Evolutionary conservation across 306 rosid species (phyloP), one percentile per base, ranked within the genome.

Genomic region (Benincasa hispida): DNA sequence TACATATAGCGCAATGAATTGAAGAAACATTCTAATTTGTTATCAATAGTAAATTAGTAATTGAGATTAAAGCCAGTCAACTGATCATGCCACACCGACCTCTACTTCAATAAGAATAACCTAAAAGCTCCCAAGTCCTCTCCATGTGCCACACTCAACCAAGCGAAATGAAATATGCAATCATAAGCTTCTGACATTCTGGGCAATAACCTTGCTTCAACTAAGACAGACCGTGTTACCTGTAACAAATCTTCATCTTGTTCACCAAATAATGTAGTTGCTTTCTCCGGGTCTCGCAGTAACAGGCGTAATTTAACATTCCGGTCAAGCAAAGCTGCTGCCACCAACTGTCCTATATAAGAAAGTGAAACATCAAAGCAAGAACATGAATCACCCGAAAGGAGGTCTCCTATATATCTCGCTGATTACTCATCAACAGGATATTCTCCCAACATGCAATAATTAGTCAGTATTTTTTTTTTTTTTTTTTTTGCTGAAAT

Each of bases 321-420:
- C 82, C 90, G 85, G 57, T 76, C 83, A 63, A 93, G 90, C 92
- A 91, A 76, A 5, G 98, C 89, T 59, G 97, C 97, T 62, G 88
- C 92, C 17, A 93, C 89, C 79, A 93, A 78, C 86, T 93, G 98
- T 84, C 98, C 98, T 93, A 96, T 78, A 84, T 72, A 79, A 24
- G 41, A 60, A 22, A 42, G 45, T 51, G 75, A 69, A 69, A 69
- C 75, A 69, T 69, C 75, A 69, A 69, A 69, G 56, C 57, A 13
- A 45, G 56, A 45, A 69, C 30, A 45, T 24, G 45, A 69, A 69
- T 47, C 56, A 45, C 37, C 21, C 13, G 25, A 45, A 69, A 69
- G 5, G 45, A 24, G 25, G 8, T 19, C 56, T 69, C 57, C 56
- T 22, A 39, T 24, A 24, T 39, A 41, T 37, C 51, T 75, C 35